A percentile compares a stretch with the other conserved stretches of the same genome.
phyloP scores from a whole-genome alignment of 495 filamentous ascomycete species.

The Penicillium pulvis region DNA sequence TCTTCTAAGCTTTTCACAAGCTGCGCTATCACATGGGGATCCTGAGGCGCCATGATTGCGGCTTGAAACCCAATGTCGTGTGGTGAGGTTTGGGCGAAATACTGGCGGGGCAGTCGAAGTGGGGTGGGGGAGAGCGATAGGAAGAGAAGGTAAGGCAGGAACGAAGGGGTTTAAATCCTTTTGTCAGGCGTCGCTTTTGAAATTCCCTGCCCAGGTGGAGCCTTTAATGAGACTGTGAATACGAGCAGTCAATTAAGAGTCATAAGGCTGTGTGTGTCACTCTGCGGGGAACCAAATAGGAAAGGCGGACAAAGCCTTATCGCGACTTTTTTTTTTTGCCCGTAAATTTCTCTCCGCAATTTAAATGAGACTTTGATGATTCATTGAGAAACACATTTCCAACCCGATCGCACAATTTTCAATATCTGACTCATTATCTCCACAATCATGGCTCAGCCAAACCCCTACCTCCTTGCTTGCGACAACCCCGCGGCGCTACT shows the following conservation, averaged over 20 bases:
- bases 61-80: background rate
- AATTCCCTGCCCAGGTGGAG: background rate
- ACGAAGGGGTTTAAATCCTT: background rate
- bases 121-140: background rate
- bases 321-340: slow-evolving; percentile 17
- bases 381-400: background rate
- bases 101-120: slow-evolving; percentile 17
- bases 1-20: slow-evolving; percentile 60
- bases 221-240: background rate
- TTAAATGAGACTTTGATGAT: background rate
- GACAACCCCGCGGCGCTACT: slow-evolving; percentile 70
- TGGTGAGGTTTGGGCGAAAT: background rate
- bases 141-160: background rate
- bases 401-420: slow-evolving; percentile 6
- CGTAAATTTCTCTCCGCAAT: slow-evolving; percentile 4
- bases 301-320: slow-evolving; percentile 20
- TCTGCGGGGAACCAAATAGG: slow-evolving; percentile 30
- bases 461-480: slow-evolving; percentile 77
- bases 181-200: background rate
- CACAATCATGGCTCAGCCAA: slow-evolving; percentile 54
- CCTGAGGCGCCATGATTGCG: slow-evolving; percentile 45
- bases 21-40: slow-evolving; percentile 59
- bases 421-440: slow-evolving; percentile 16
- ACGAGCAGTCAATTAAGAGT: slow-evolving; percentile 11
- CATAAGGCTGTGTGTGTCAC: slow-evolving; percentile 20